Base-by-base conservation (phyloP, 768 basidiomycete genomes). In the Trametes sanguinea region DNA sequence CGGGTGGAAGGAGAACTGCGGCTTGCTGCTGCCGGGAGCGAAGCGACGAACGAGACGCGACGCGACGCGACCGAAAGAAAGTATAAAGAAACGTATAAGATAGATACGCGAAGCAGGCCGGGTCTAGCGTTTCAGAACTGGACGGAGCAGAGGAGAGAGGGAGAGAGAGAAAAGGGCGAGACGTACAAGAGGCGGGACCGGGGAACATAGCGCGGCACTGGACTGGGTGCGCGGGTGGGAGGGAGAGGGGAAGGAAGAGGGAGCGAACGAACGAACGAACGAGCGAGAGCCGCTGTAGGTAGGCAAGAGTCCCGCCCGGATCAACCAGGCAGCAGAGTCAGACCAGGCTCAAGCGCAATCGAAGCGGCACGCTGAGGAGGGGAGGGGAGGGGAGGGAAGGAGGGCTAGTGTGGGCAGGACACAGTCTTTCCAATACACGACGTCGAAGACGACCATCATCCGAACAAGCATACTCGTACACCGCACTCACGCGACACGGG, bases 311-410 rank as follows among this genome's bases (percentile, higher is more conserved):
- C 64, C 59, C 63, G 64, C 67, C 66, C 57, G 67, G 64, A 37
- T 65, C 61, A 64, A 68, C 67, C 64, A 62, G 62, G 58, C 58
- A 37, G 59, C 50, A 65, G 59, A 56, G 33, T 58, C 58, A 64
- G 57, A 65, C 61, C 61, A 62, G 50, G 62, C 58, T 13, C 60
- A 63, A 60, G 53, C 58, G 64, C 62, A 54, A 65, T 68, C 62
- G 46, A 44, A 52, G 45, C 30, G 35, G 22, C 22, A 22, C 22
- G 22, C 22, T 22, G 27, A 35, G 62, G 35, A 46, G 56, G 50
- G 5, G 45, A 30, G 37, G 57, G 53, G 43, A 30, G 39, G 35
- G 37, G 32, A 42, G 39, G 35, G 37, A 17, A 42, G 45, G 42
- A 37, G 35, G 45, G 54, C 22, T 11, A 30, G n/a, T 39, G 46